Conservation (phyloP, 2,329 filamentous ascomycete species). For the Aspergillus awamori region DNA sequence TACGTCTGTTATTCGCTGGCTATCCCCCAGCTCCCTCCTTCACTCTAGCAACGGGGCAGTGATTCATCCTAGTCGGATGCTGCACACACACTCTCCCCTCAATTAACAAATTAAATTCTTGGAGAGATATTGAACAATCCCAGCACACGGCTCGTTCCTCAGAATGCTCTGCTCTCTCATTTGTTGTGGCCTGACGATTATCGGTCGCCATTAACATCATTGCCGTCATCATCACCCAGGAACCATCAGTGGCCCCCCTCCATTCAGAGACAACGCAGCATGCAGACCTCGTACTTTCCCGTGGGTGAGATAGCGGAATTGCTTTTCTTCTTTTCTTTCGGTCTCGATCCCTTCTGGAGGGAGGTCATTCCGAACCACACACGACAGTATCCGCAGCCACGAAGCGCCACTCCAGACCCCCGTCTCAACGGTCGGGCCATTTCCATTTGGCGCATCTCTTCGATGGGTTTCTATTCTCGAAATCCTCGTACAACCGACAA, state of each 20-base stretch:
- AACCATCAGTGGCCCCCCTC: slow-evolving; percentile 1
- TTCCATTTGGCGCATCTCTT: neutral
- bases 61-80: slow-evolving; percentile 3
- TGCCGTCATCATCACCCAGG: slow-evolving; percentile 22
- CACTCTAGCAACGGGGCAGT: neutral
- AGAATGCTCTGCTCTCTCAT: slow-evolving; percentile 8
- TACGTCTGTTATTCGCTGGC: neutral
- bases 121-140: neutral
- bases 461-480: slow-evolving; percentile 6
- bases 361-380: slow-evolving; percentile 53
- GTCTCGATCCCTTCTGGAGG: slow-evolving; percentile 1
- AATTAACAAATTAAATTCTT: too few relatives aligned
- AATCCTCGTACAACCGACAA: neutral
- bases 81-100: neutral
- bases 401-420: slow-evolving; percentile 39
- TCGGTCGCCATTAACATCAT: slow-evolving; percentile 34
- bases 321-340: neutral
- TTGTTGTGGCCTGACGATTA: neutral
- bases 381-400: slow-evolving; percentile 51
- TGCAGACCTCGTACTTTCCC: slow-evolving; percentile 11
- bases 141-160: slow-evolving; percentile 17
- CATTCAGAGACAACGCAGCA: slow-evolving; percentile 1
- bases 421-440: slow-evolving; percentile 44
- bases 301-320: neutral
- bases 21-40: neutral